Base-by-base conservation (phyloP, 305 asterid species). In the Plantago coronopus region DNA sequence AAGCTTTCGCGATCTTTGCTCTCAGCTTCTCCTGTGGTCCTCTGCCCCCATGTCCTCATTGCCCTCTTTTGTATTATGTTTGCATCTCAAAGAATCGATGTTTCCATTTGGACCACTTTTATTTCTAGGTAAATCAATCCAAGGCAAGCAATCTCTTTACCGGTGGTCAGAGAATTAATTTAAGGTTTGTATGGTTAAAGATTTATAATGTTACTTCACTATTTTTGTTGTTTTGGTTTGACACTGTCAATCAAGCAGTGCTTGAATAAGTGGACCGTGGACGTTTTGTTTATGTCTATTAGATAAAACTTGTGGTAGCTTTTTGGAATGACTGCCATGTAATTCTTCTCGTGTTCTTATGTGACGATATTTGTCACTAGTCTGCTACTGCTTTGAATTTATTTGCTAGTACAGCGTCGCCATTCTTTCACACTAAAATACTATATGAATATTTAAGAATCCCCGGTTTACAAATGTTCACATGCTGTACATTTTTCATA, bases 111-210 rank as follows among this genome's bases (percentile, higher is more conserved):
- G 57, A 10, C 49, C 72, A 22, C 42, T n/a, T 47, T 67, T 63
- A 54, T 57, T 40, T 68, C 51, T 79, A 89, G 99, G 91, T 89
- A 71, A 89, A 89, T 79, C 86, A 79, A 67, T 72, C 91, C 71
- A 87, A 74, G 79, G 94, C 78, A 48, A 44, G 57, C 76, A 74
- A 70, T 78, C 80, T 93, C 64, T 73, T 83, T 57, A 59, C 78
- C 64, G 82, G 91, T 29, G 79, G 78, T 67, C 88, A 76, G 76
- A 77, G 71, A 64, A 72, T 93, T 54, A 93, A 63, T 71, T 61
- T 93, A 69, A 93, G 99, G 99, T 85, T n/a, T 59, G 45, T 49
- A 45, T 65, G 63, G 48, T 37, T 53, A 62, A 27, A 58, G 55
- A 38, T 53, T 67, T 51, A 53, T 59, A 47, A 55, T 66, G 56